Evolutionary conservation across 176 grass and related monocot genomes (phyloP).

Genomic region (Carex pumila): DNA sequence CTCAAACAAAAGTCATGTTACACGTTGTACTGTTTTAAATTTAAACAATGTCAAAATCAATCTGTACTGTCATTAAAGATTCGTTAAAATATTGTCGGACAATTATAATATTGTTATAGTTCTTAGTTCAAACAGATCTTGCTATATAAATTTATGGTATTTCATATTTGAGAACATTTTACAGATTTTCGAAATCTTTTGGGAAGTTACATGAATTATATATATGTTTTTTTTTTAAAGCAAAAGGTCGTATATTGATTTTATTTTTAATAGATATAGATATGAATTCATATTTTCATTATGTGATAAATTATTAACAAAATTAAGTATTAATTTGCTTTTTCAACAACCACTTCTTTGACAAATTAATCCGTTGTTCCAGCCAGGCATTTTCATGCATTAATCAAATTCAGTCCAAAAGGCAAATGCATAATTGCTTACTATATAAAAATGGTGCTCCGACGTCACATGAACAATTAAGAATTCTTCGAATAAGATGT

Average conservation of each 20-base stretch:
- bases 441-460: slow-evolving; percentile 2
- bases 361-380: not conserved
- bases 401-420: not conserved
- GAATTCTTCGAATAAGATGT: not conserved
- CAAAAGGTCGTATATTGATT: not conserved
- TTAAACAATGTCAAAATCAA: not conserved
- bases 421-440: not conserved
- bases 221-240: too few relatives aligned
- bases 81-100: not conserved
- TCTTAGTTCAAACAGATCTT: not conserved
- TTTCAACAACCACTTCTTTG: not conserved
- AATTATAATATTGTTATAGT: not conserved
- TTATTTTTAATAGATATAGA: not conserved
- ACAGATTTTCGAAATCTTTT: not conserved
- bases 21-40: not conserved
- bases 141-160: not conserved
- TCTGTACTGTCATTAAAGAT: not conserved
- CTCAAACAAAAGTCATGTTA: not conserved
- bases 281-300: not conserved
- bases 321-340: not conserved
- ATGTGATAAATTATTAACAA: not conserved
- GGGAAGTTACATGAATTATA: not conserved
- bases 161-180: not conserved
- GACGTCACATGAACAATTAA: not conserved
- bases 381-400: not conserved